These are phyloP conservation scores for Gynostemma pentaphyllum DNA, from an alignment of 306 rosid genomes.

Conservation along the genomic window DNA sequence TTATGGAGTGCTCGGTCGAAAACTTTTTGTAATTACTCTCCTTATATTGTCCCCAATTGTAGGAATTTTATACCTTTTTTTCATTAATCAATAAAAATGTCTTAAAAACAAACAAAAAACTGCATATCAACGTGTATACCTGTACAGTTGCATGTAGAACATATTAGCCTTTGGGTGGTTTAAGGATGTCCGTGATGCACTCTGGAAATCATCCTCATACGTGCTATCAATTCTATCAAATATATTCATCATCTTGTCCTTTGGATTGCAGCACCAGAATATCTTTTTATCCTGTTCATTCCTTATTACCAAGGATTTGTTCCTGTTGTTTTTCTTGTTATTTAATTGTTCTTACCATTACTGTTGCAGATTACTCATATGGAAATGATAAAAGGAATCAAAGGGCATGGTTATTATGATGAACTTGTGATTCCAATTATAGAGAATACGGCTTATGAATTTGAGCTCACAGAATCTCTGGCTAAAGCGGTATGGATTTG, in stretches of 20 bases:
- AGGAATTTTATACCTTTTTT: too few species aligned
- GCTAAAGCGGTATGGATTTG: conserved; percentile 78
- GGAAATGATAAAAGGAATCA: conserved; percentile 99
- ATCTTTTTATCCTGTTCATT: neutral
- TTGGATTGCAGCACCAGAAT: neutral
- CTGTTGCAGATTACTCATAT: conserved; percentile 84
- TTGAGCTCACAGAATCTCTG: conserved; percentile 78
- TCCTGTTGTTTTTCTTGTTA: conserved; percentile 4
- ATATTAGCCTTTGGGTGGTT: neutral
- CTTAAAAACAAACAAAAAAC: too few species aligned
- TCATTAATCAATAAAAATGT: too few species aligned
- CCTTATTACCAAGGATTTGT: neutral
- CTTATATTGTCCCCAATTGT: too few species aligned
- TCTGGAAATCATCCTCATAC: too few species aligned
- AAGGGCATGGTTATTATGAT: conserved; percentile 96
- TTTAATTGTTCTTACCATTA: conserved; percentile 2
- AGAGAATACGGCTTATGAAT: conserved; percentile 84
- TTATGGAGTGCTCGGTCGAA: too few species aligned
- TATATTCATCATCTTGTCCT: neutral
- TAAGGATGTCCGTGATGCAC: neutral
- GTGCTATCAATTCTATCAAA: neutral
- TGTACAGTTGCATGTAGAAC: neutral
- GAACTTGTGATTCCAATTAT: conserved; percentile 93
- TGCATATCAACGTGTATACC: neutral
- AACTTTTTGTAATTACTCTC: too few species aligned